phyloP scores from a whole-genome alignment of 2,329 filamentous ascomycete species.

The Exutisphaerella laricina region DNA sequence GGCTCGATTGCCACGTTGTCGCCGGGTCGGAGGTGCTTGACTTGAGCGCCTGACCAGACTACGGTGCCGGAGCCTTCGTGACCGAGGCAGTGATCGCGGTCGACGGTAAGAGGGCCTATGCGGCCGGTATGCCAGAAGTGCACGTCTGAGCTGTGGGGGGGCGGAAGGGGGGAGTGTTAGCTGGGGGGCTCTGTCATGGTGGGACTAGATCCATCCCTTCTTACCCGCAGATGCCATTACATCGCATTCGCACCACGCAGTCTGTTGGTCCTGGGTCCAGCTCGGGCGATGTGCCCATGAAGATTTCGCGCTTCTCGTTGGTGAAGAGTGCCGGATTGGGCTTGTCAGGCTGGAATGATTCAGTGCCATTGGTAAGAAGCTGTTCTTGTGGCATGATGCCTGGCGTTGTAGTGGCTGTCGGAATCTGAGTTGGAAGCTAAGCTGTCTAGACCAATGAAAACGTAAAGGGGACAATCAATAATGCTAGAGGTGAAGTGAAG shows the following conservation, averaged over 20 bases:
- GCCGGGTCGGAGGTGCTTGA: constrained; percentile 53
- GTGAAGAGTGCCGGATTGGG: constrained; percentile 28
- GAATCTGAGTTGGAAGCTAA: neutral
- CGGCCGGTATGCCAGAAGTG: constrained; percentile 96
- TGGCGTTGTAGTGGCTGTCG: neutral
- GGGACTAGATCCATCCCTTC: too few relatives aligned
- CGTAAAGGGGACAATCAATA: neutral
- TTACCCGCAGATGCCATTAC: constrained; percentile 30
- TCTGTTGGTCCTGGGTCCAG: constrained; percentile 24
- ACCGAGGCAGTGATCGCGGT: constrained; percentile 25
- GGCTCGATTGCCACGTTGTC: constrained; percentile 64
- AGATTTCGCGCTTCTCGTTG: constrained; percentile 26
- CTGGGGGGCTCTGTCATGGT: neutral
- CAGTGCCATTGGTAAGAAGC: constrained; percentile 5
- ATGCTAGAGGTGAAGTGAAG: neutral
- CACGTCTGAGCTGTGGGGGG: constrained; percentile 49
- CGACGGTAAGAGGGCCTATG: constrained; percentile 94
- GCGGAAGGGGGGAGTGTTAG: neutral
- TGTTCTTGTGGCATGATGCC: constrained; percentile 9
- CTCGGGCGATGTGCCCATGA: constrained; percentile 24
- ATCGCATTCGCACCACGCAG: constrained; percentile 27
- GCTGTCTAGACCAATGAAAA: constrained; percentile 1
- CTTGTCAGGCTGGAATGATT: constrained; percentile 10
- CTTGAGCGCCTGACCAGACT: constrained; percentile 52
- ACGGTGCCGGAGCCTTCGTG: constrained; percentile 66